A percentile compares a stretch with the other conserved stretches of the same genome.
Evolutionary conservation across 768 basidiomycete species (phyloP).

Genomic region (Suillus cothurnatus): DNA sequence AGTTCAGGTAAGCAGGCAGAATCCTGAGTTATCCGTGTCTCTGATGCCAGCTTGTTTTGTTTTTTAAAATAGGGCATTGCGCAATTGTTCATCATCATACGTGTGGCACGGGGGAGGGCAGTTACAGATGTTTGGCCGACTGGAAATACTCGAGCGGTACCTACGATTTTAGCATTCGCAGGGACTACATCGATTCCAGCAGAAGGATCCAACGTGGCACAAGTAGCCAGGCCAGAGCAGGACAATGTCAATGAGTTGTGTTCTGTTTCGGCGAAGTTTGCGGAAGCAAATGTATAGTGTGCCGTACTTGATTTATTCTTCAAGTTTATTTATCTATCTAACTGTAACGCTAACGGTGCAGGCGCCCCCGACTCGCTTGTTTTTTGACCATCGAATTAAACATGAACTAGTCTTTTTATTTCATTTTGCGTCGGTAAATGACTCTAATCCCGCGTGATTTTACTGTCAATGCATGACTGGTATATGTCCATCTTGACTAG

Average conservation of each 20-base stretch:
- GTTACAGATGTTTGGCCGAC: background rate
- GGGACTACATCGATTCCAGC: background rate
- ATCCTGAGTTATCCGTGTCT: background rate
- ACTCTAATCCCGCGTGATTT: too few relatives aligned
- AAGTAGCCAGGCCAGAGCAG: background rate
- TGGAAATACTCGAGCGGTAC: background rate
- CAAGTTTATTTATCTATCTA: background rate
- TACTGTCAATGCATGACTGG: too few relatives aligned
- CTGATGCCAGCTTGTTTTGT: background rate
- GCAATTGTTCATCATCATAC: background rate
- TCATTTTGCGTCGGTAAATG: too few relatives aligned
- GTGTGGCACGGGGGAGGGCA: background rate
- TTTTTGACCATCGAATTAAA: background rate
- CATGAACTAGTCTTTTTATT: background rate
- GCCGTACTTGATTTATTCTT: background rate
- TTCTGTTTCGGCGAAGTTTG: background rate
- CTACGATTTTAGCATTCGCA: background rate
- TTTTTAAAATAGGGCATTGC: background rate
- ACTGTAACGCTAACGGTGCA: too few relatives aligned
- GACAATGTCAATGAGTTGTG: background rate
- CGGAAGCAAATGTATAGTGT: background rate
- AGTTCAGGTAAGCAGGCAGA: background rate
- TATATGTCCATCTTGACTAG: too few relatives aligned
- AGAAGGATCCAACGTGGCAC: background rate
- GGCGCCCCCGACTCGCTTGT: too few relatives aligned